Conservation (phyloP, 768 basidiomycete genomes). For the Exsudoporus frostii region DNA sequence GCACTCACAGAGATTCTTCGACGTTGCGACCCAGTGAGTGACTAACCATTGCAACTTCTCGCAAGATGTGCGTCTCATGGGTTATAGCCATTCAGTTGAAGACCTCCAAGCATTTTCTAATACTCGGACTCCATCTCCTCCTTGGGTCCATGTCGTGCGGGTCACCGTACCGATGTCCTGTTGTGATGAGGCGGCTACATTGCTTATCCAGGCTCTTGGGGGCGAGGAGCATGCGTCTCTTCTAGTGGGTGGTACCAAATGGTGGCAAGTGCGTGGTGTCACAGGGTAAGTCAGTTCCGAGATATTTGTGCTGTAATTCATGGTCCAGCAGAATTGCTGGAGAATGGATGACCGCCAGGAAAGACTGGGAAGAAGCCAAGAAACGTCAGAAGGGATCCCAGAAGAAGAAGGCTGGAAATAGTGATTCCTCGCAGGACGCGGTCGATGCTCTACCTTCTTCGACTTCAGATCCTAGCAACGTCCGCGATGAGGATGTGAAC, state of each 20-base stretch:
- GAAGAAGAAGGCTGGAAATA: constrained; percentile 25
- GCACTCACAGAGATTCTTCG: constrained; percentile 61
- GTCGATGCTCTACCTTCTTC: constrained; percentile 19
- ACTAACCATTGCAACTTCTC: background rate
- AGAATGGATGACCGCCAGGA: constrained; percentile 85
- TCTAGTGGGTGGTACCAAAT: constrained; percentile 85
- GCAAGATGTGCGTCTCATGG: background rate
- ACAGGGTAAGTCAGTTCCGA: constrained; percentile 53
- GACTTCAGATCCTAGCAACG: constrained; percentile 30
- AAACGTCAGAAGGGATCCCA: constrained; percentile 49
- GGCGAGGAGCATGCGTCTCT: constrained; percentile 72
- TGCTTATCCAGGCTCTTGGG: constrained; percentile 76
- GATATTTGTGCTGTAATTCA: constrained; percentile 13
- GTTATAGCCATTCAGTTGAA: constrained; percentile 73
- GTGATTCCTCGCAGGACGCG: constrained; percentile 9
- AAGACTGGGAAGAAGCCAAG: constrained; percentile 74
- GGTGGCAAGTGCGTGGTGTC: constrained; percentile 95
- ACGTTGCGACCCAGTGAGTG: constrained; percentile 64
- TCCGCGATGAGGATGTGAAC: constrained; percentile 71
- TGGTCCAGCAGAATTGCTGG: constrained; percentile 59
- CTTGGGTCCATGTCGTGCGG: constrained; percentile 74
- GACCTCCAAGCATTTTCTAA: constrained; percentile 79
- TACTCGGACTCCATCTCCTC: constrained; percentile 78
- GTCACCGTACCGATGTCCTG: constrained; percentile 69
- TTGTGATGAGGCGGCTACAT: constrained; percentile 70